A percentile compares a stretch with the other conserved stretches of the same genome.
phyloP scores from a whole-genome alignment of 257 asterid species.

The Buddleja alternifolia region DNA sequence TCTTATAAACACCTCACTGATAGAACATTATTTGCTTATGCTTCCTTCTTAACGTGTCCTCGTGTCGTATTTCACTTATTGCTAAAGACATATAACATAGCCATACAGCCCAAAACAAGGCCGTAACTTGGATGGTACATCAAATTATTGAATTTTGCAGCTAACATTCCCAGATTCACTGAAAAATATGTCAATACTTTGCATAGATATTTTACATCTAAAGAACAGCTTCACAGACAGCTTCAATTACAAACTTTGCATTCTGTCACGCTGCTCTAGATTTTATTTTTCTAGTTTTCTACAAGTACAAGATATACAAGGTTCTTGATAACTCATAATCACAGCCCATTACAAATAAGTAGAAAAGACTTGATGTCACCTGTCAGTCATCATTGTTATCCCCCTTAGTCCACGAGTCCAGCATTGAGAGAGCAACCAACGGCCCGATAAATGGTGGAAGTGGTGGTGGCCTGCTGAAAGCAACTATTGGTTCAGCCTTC shows the following conservation, averaged over 20 bases:
- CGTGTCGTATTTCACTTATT: slow-evolving; percentile 38
- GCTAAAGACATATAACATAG: slow-evolving; percentile 28
- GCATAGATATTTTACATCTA: slow-evolving; percentile 27
- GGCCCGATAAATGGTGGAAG: slow-evolving; percentile 70
- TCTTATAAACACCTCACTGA: slow-evolving; percentile 4
- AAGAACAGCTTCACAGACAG: neutral
- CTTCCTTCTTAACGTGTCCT: slow-evolving; percentile 48
- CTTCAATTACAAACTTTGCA: neutral
- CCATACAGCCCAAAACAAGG: slow-evolving; percentile 31
- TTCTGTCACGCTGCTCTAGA: neutral
- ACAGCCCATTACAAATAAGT: slow-evolving; percentile 21
- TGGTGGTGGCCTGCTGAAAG: slow-evolving; percentile 64
- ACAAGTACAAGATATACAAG: slow-evolving; percentile 12
- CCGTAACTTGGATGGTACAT: slow-evolving; percentile 43
- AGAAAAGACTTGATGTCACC: slow-evolving; percentile 24
- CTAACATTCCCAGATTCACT: slow-evolving; percentile 31
- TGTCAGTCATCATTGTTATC: slow-evolving; percentile 53
- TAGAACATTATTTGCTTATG: slow-evolving; percentile 17
- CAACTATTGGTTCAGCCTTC: slow-evolving; percentile 45
- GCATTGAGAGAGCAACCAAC: slow-evolving; percentile 55
- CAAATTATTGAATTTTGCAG: slow-evolving; percentile 38
- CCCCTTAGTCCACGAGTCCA: slow-evolving; percentile 49
- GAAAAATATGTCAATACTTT: slow-evolving; percentile 28
- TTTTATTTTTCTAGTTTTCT: neutral
- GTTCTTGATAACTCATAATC: neutral